Evolutionary conservation across 176 grass and related monocot genomes (phyloP).

Genomic region (Melocanna baccifera): DNA sequence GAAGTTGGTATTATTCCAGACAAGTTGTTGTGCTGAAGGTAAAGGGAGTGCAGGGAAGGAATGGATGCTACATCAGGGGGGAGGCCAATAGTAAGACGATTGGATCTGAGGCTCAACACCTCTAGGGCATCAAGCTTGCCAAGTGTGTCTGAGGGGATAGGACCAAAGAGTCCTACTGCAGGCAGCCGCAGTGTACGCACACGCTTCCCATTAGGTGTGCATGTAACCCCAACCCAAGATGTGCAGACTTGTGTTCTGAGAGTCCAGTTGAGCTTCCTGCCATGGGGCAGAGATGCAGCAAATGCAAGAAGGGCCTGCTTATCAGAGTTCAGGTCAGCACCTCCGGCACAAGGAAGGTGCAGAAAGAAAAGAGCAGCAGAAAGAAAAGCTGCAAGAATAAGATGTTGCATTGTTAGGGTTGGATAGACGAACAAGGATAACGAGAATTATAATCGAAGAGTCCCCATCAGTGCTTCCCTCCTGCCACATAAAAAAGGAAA

Average conservation of each 20-base stretch:
- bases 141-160: slow-evolving; percentile 62
- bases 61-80: slow-evolving; percentile 76
- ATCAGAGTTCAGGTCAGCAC: slow-evolving; percentile 63
- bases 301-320: slow-evolving; percentile 80
- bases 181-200: slow-evolving; percentile 63
- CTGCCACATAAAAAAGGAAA: slow-evolving; percentile 34
- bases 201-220: slow-evolving; percentile 51
- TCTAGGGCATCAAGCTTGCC: slow-evolving; percentile 84
- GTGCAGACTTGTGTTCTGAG: slow-evolving; percentile 56
- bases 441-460: slow-evolving; percentile 26
- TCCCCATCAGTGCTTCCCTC: slow-evolving; percentile 20
- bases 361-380: slow-evolving; percentile 34
- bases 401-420: slow-evolving; percentile 41
- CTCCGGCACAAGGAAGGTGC: slow-evolving; percentile 38
- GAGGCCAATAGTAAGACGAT: slow-evolving; percentile 66
- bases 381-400: slow-evolving; percentile 29
- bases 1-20: slow-evolving; percentile 67
- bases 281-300: slow-evolving; percentile 62
- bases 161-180: slow-evolving; percentile 65
- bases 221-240: slow-evolving; percentile 77
- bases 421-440: slow-evolving; percentile 17
- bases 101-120: slow-evolving; percentile 84
- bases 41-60: slow-evolving; percentile 77
- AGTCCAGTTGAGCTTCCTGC: slow-evolving; percentile 86
- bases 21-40: slow-evolving; percentile 88